Evolutionary conservation across 140 eudicot species (phyloP).

Genomic region (Cichorium intybus): DNA sequence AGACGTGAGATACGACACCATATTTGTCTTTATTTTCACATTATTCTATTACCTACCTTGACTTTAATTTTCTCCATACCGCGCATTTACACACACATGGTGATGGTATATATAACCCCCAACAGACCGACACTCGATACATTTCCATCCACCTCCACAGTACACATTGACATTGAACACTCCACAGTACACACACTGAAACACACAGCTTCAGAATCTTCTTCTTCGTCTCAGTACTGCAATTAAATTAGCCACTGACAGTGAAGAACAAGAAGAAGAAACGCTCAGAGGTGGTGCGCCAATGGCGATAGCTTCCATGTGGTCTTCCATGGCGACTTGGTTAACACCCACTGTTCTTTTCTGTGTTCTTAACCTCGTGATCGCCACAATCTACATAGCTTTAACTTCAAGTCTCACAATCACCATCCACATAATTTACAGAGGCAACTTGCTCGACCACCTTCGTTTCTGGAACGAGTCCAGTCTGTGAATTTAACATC

Average conservation of each 20-base stretch:
- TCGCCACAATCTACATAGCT: constrained; percentile 47
- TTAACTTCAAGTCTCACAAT: constrained; percentile 32
- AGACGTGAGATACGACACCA: no score
- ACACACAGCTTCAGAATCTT: not conserved
- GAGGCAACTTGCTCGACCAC: constrained; percentile 41
- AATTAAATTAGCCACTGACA: not conserved
- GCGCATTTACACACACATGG: no score
- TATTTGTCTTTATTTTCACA: no score
- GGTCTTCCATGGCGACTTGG: constrained; percentile 45
- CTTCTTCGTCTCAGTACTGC: not conserved
- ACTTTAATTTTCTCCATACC: no score
- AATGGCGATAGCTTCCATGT: constrained; percentile 28
- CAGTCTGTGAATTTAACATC: constrained; percentile 50
- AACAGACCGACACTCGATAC: no score
- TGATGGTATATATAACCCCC: no score
- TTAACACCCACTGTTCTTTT: constrained; percentile 65
- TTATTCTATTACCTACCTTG: no score
- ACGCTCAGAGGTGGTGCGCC: constrained; percentile 3
- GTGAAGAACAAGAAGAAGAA: not conserved
- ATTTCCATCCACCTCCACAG: not conserved
- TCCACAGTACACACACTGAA: not conserved
- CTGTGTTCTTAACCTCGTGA: constrained; percentile 58
- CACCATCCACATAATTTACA: constrained; percentile 19
- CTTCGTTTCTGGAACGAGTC: constrained; percentile 62
- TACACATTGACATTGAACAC: no score